phyloP scores from a whole-genome alignment of 176 grass and related monocot genomes.

The Oryza officinalis region DNA sequence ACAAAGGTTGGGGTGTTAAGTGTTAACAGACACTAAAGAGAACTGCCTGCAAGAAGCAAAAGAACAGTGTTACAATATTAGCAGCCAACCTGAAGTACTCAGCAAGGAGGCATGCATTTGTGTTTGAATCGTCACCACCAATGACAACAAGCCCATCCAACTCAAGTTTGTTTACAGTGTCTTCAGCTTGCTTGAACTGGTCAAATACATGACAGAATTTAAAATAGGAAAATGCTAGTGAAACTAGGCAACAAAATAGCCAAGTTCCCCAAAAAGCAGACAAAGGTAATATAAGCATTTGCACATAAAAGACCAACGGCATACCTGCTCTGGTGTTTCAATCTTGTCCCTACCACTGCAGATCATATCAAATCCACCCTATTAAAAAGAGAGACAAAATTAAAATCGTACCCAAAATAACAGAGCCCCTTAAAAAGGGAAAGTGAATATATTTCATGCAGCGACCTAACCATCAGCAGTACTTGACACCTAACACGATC shows the following conservation, averaged over 20 bases:
- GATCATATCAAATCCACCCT: slow-evolving; percentile 99
- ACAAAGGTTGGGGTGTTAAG: not conserved
- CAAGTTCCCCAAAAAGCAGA: not conserved
- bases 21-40: not conserved
- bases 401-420: not conserved
- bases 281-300: slow-evolving; percentile 12
- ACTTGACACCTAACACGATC: not conserved
- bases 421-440: not conserved
- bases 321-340: slow-evolving; percentile 95
- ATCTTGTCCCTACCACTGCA: slow-evolving; percentile 99
- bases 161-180: slow-evolving; percentile 75
- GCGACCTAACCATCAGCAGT: not conserved
- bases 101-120: slow-evolving; percentile 92
- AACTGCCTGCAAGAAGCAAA: not conserved
- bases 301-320: not conserved
- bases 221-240: not conserved
- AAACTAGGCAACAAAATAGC: not conserved
- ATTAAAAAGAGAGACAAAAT: slow-evolving; percentile 20
- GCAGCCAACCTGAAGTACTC: slow-evolving; percentile 79
- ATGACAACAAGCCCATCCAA: slow-evolving; percentile 98
- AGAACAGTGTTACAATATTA: not conserved
- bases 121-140: slow-evolving; percentile 99
- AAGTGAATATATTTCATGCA: not conserved
- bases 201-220: slow-evolving; percentile 21
- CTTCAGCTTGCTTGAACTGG: slow-evolving; percentile 99